Evolutionary conservation across 2,329 filamentous ascomycete genomes (phyloP), one percentile per base, ranked within the genome.

Genomic region (Sporothrix pseudoabietina): DNA sequence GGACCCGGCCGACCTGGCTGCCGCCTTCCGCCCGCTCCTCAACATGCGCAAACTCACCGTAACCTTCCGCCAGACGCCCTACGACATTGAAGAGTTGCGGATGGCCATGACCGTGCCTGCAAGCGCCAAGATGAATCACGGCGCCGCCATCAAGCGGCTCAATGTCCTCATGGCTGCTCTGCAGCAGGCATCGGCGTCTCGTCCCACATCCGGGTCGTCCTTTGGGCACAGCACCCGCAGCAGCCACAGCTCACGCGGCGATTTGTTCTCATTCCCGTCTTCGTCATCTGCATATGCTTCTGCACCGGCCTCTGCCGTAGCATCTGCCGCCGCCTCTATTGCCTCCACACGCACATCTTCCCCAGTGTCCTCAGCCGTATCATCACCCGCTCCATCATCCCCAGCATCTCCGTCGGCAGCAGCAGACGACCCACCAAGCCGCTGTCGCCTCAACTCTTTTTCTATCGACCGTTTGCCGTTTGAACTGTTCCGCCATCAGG

Each of bases 391-490:
- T 12, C 47, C 69, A 6, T 71, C 68, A 32, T 74, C 73, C 16
- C 57, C 71, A 9, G 55, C 32, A 10, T 72, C 73, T 26, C 63
- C 69, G n/a, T 44, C 39, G 2, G 49, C 44, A 32, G 22, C 55
- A 19, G 19, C 61, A 47, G 41, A 65, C 3, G 69, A 54, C n/a
- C 22, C 5, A 7, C 35, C 61, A 5, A 19, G 52, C 4, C 47
- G 41, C 35, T 66, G 44, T 16, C 68, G 35, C 3, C 78, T 85
- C 57, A 76, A 77, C 12, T 81, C 82, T 5, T 80, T 85, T 73
- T 79, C 81, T 68, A 79, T 85, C 72, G 83, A 85, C 76, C 81
- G 82, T 14, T 79, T 85, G 69, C 84, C 83, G 8, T 79, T 85
- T 61, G 83, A 84, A 74, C 77, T 84, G 19, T 83, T 85, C 75